Evolutionary conservation across 768 basidiomycete species (phyloP), one percentile per base, ranked within the genome.

Genomic region (Lentinula boryana): DNA sequence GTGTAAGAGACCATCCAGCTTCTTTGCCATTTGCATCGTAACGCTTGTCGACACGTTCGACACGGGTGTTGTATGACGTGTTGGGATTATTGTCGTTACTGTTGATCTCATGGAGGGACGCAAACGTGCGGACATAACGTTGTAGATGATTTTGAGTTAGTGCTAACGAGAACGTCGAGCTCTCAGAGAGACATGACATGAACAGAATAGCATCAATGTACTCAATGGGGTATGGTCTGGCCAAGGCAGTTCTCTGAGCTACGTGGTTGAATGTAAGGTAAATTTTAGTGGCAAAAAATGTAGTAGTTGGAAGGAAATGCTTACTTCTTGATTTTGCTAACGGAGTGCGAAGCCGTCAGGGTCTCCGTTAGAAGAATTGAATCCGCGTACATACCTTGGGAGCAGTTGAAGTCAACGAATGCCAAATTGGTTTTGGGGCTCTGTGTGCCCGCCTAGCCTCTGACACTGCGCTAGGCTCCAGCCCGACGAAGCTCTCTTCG

Each of bases 1-100:
- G 62, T 9, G 72, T 72, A 12, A 76, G 60, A 1, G 61, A 71
- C 76, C 75, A 76, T 7, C 75, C 76, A 12, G 65, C 66, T 36
- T 75, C 69, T 32, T 68, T 58, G 0, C 73, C 72, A 27, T 63
- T 41, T 12, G 56, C 65, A 59, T 73, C 66, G n/a, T 66, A 55
- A 0, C 70, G 64, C 60, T 82, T 82, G 60, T 80, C 73, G 33
- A 77, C 68, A 12, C 67, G 68, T 58, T 83, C 80, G 6, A 83
- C 79, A 9, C 80, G 77, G 0, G 81, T 82, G 66, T 78, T 78
- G 67, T 77, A 81, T 2, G 74, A 72, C 1, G 74, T 61, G 23
- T 73, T 66, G 0, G 71, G 69, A 57, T 74, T 79, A 7, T 68
- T 67, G 55, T 80, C 80, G 56, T 81, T 74, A 61, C 69, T 73